Evolutionary conservation across 192 early-diverging fungal genomes (phyloP).

Genomic region (Geosiphon pyriformis): DNA sequence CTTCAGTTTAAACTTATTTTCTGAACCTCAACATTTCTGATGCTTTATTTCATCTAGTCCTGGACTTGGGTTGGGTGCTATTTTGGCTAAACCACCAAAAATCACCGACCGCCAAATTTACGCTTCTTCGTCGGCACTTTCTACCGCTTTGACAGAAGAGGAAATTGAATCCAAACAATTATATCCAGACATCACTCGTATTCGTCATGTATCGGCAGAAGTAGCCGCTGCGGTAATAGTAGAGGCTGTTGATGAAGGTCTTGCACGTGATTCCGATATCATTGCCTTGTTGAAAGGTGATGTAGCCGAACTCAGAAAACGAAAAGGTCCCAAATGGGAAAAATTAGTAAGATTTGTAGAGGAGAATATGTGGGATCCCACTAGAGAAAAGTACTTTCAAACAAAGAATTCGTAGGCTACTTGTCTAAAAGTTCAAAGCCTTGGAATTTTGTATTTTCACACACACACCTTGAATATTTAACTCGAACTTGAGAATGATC

Average conservation of each 20-base stretch:
- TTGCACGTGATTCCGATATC: conserved; percentile 43
- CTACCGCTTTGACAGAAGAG: conserved; percentile 62
- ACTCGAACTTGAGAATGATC: no score
- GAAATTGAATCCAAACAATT: conserved; percentile 68
- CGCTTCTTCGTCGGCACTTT: conserved; percentile 70
- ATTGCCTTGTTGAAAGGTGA: conserved; percentile 42
- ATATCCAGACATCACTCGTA: conserved; percentile 81
- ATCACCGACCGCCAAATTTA: conserved; percentile 85
- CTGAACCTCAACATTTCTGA: no score
- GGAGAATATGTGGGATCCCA: conserved; percentile 49
- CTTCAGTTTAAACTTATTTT: conserved; percentile 17
- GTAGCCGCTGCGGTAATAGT: conserved; percentile 77
- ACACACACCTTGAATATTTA: no score
- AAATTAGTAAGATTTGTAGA: conserved; percentile 29
- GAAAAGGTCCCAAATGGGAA: not conserved
- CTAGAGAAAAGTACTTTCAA: not conserved
- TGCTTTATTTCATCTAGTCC: conserved; percentile 43
- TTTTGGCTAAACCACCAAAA: conserved; percentile 58
- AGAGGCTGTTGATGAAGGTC: conserved; percentile 61
- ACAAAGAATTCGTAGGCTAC: no score
- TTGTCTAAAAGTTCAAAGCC: no score
- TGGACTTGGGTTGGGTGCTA: conserved; percentile 84
- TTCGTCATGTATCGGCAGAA: conserved; percentile 77
- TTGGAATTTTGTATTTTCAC: no score
- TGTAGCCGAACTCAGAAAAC: not conserved